Percentiles rank a stretch among this genome's conserved stretches.
These are phyloP conservation scores for Knufia fluminis DNA, from an alignment of 2,329 filamentous ascomycete genomes.

Conservation along the genomic window DNA sequence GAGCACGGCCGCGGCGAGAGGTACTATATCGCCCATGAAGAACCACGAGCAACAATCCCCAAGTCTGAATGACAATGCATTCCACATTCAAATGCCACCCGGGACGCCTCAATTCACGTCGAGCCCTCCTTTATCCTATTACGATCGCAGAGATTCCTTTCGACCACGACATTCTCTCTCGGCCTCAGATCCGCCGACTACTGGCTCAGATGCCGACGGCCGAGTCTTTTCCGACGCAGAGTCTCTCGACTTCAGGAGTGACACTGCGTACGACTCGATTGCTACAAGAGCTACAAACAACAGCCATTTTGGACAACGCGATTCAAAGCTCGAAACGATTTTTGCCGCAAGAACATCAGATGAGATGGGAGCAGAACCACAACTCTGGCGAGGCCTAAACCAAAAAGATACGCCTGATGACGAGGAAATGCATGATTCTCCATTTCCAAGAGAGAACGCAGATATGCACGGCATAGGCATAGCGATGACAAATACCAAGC, in stretches of 20 bases:
- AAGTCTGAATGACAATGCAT: constrained; percentile 24
- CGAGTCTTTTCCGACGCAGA: constrained; percentile 51
- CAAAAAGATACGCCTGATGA: constrained; percentile 9
- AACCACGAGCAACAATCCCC: constrained; percentile 23
- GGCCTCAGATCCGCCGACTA: constrained; percentile 48
- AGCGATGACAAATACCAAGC: neutral
- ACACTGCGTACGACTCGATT: constrained; percentile 54
- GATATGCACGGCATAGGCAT: constrained; percentile 5
- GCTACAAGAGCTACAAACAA: constrained; percentile 50
- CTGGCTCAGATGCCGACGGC: constrained; percentile 53
- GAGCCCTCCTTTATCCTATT: constrained; percentile 15
- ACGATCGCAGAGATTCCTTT: constrained; percentile 5
- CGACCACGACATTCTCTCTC: constrained; percentile 43
- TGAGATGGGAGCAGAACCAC: constrained; percentile 5
- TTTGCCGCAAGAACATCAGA: constrained; percentile 45
- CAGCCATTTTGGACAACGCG: constrained; percentile 43
- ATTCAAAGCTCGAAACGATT: constrained; percentile 53
- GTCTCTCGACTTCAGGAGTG: constrained; percentile 52
- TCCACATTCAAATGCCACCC: constrained; percentile 24
- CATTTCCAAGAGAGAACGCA: neutral
- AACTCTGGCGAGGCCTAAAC: constrained; percentile 15
- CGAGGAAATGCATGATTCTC: neutral
- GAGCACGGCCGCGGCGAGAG: constrained; percentile 19
- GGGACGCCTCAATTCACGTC: constrained; percentile 21
- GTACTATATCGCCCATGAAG: constrained; percentile 17